Base-by-base conservation (phyloP, 2,329 filamentous ascomycete species). In the Colletotrichum orchidophilum region DNA sequence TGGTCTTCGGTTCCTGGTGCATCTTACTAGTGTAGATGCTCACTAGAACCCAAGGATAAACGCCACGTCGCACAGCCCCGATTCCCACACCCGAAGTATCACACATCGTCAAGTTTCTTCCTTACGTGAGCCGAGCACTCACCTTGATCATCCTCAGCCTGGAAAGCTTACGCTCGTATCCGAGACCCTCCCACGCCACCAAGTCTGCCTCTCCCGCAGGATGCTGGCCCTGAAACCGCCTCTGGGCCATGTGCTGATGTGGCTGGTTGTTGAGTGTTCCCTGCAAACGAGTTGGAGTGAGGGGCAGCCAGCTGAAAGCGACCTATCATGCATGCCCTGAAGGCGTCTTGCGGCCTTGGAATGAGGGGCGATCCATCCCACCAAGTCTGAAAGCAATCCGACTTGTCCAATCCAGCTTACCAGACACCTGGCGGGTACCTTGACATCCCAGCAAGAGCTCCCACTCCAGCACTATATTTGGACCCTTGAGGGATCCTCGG, bases 381-480 rank as follows among this genome's bases (percentile, higher is more conserved):
- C 50, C 50, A 53, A 53, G 31, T 62, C 64, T 53, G 69, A 69
- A 71, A 71, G 35, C 60, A 35, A 63, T 49, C 33, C 59, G 54
- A 69, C 33, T 49, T 55, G 46, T 50, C 58, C 64, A 71, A 69
- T 69, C 49, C 53, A 49, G 63, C 46, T 35, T 52, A 35, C 68
- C 64, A 35, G 68, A 62, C 68, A 68, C 63, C 58, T 63, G 64
- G 68, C 63, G 64, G 68, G 53, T 58, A 54, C 64, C 63, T 55
- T 31, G 68, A 62, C 68, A 71, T 24, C 49, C 58, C 57, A 68
- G 54, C 52, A 68, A 29, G 55, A 55, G 58, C 64, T 68, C 68
- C 63, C 67, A 53, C 50, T 59, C 42, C 15, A 31, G 33, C 69
- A 59, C 68, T 71, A 71, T 68, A 71, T 71, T 71, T 71, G 69